Base-by-base conservation (phyloP, 1,284 basidiomycete genomes). In the Cryptococcus maquisensis region DNA sequence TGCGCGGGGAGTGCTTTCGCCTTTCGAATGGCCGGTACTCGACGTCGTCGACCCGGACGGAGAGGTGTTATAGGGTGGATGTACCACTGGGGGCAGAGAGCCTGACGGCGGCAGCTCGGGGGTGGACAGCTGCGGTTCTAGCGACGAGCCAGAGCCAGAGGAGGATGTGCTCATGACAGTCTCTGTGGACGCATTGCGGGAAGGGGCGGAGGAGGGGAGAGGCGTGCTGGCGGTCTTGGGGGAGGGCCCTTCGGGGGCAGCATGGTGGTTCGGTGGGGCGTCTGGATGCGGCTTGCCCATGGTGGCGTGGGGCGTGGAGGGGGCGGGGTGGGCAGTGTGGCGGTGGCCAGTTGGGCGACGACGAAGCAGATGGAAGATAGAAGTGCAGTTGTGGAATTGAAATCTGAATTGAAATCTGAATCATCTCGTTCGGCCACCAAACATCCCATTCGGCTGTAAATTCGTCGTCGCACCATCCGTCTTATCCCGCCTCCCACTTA, bases 1-100 rank as follows among this genome's bases (percentile, higher is more conserved):
- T n/a, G 62, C 62, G 45, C 64, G 57, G n/a, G 67, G 67, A 8
- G 67, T 69, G 21, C 42, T 45, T 24, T 61, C 65, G 12, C 57
- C 67, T 40, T 63, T 65, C 9, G 62, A 63, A 8, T 49, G 55
- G 13, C 62, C 56, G 3, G 63, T 62, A 37, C 60, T 62, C 4
- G 28, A 32, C 3, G 63, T 54, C 4, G 61, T 56, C 4, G 67
- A 68, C 40, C 58, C 55, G 6, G 61, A 47, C 2, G 66, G 64
- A 12, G 66, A 66, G 37, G 41, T n/a, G 37, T 42, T 43, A 18
- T 47, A 4, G 36, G 23, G 24, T 3, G 47, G 16, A 21, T 54
- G 39, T 45, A 49, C 18, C 32, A 49, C 39, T 15, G 49, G 35
- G 12, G 51, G 36, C 5, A 46, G 20, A 28, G 26, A 24, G 38